Evolutionary conservation across 2,329 filamentous ascomycete genomes (phyloP), one percentile per base, ranked within the genome.

Genomic region (Lasiodiplodia sp.): DNA sequence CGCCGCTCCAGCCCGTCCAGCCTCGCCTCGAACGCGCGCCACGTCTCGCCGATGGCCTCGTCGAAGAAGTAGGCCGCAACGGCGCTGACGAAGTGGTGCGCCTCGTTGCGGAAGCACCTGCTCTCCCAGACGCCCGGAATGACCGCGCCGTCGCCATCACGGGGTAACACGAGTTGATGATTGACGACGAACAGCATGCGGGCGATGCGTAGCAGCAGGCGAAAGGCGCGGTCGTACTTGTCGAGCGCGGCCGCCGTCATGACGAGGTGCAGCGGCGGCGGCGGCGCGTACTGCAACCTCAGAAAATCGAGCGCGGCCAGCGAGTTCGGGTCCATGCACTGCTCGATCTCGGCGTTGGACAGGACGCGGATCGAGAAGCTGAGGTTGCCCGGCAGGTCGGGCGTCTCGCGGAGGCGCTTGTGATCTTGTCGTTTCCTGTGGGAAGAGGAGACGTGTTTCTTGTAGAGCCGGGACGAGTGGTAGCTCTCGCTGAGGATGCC

Each of bases 281-380:
- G 91, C 0, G 94, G 86, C 51, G 91, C 92, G 80, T 97, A 98
- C 56, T 94, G 91, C 8, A 99, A 83, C 1, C 93, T 89, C 18
- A 99, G 84, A 75, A 99, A 98, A 79, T 98, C 96, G n/a, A 98
- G 84, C 0, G 96, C 96, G 76, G 95, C 90, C 21, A 98, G 86
- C 0, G 91, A 91, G 75, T 92, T 87, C 0, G 93, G 90, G 73
- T 98, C 88, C 85, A 96, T 90, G 78, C 94, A 95, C 70, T 87
- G 89, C 65, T 93, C 88, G 58, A 97, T 92, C 73, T 97, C 94
- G 57, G 91, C 90, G 8, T 89, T 85, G 0, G 90, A 87, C 70
- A 98, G 85, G 72, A 95, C 91, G 47, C 96, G 91, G 28, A 99
- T 91, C 0, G 92, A 89, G 77, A 99, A 98, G 78, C 83, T 78